Base-by-base conservation (phyloP, 1,284 basidiomycete genomes). In the Neonothopanus nambi region DNA sequence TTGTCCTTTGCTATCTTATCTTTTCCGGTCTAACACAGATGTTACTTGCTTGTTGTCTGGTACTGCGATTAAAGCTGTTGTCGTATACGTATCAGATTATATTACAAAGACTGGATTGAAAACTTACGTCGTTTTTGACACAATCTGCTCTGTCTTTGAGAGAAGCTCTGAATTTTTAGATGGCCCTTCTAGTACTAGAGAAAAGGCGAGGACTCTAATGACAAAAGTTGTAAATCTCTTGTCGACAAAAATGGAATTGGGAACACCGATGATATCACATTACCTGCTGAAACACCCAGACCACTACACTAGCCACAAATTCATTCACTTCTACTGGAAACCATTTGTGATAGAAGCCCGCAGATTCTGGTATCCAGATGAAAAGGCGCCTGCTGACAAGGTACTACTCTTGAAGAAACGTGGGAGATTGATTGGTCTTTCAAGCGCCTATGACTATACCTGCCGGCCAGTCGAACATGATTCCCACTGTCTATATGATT, bases 141-240 rank as follows among this genome's bases (percentile, higher is more conserved):
- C n/a, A n/a, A n/a, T n/a, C n/a, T 17, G n/a, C n/a, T 39, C n/a
- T 39, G 38, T 70, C 3, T 67, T 70, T 56, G 49, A 61, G 0
- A 62, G 57, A 17, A 60, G 64, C 48, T 20, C 57, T 13, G 59
- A 63, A 41, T 45, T 66, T 17, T 9, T 67, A 4, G 35, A 38
- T 11, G 56, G 59, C 8, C 12, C 33, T 18, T 8, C 17, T 9
- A 15, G 5, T 28, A 24, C 9, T 11, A 42, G 48, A 30, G 64
- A 67, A 30, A 64, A 61, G 20, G 62, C 63, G 4, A 33, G 67
- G 24, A 58, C 51, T 15, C 39, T 72, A 1, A 57, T 73, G 7
- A 54, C 63, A 8, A 62, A 67, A 39, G 66, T 69, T 30, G 67
- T 68, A 3, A 73, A 70, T 54, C 20, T 55, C 1, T 38, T 70